Evolutionary conservation across 163 green algal genomes (phyloP), one percentile per base, ranked within the genome.

Genomic region (Coccomyxa subellipsoidea): DNA sequence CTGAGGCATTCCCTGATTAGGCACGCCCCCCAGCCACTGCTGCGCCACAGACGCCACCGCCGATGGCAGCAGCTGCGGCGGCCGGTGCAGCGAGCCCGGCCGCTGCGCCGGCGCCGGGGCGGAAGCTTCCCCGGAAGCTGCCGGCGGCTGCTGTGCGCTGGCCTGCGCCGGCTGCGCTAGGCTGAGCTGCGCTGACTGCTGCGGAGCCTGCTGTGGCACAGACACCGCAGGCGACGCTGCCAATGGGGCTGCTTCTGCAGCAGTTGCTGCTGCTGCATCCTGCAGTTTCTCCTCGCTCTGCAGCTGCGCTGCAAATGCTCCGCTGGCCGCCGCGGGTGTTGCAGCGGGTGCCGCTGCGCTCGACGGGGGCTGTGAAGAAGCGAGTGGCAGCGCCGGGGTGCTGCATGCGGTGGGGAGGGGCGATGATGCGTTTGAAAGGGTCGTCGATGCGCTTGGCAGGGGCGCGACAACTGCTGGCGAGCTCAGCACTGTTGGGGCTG

Each of bases 51-150:
- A 38, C 21, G 32, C 7, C 7, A 32, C 27, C 38, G 7, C 9
- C 34, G 38, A 54, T 27, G 21, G 38, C 76, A 54, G 39, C 29
- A 25, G 12, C 72, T 29, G 76, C n/a, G 38, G n/a, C 76, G 38
- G 35, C 53, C 10, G n/a, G n/a, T 69, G 38, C 75, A 79, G 75
- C 75, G 36, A 54, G 75, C 75, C 75, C 12, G 75, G 75, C 35
- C 27, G 75, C 75, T 79, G 75, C 29, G 75, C 5, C 12, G 12
- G n/a, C 25, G 15, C 9, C 35, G 21, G 27, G 40, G 71, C 40
- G 47, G 18, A n/a, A n/a, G n/a, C n/a, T n/a, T n/a, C n/a, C n/a
- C n/a, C n/a, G n/a, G n/a, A n/a, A n/a, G n/a, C n/a, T n/a, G n/a
- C n/a, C n/a, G n/a, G n/a, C n/a, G n/a, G n/a, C n/a, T 59, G 47